Evolutionary conservation across 805 yeast genomes (phyloP).

Genomic region (Metschnikowia lochheadii): DNA sequence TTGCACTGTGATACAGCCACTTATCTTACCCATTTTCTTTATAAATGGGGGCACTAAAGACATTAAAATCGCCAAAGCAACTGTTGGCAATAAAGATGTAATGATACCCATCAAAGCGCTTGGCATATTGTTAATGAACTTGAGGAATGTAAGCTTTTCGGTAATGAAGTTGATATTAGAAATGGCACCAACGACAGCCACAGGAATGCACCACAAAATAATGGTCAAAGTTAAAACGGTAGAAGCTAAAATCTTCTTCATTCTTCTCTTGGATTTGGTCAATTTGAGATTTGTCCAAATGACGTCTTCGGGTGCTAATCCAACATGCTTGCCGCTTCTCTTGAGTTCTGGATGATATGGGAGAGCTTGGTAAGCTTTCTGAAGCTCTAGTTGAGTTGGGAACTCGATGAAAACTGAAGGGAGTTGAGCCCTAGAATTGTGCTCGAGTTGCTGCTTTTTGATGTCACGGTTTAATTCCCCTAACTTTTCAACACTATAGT

Average conservation of each 20-base stretch:
- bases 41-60: constrained; percentile 81
- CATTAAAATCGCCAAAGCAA: constrained; percentile 79
- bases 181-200: constrained; percentile 93
- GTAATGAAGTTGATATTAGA: constrained; percentile 81
- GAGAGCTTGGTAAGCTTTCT: constrained; percentile 81
- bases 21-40: constrained; percentile 65
- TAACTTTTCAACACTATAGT: constrained; percentile 62
- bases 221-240: constrained; percentile 63
- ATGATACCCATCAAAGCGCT: constrained; percentile 67
- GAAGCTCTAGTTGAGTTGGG: constrained; percentile 80
- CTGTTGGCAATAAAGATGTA: constrained; percentile 83
- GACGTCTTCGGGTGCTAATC: constrained; percentile 75
- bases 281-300: constrained; percentile 75
- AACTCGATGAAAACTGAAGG: constrained; percentile 81
- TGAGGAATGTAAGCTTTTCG: constrained; percentile 65
- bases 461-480: constrained; percentile 69
- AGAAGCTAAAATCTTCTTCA: constrained; percentile 56
- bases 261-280: constrained; percentile 51
- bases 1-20: constrained; percentile 71
- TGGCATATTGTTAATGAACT: constrained; percentile 76
- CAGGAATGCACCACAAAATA: constrained; percentile 94
- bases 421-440: constrained; percentile 47
- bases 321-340: constrained; percentile 49
- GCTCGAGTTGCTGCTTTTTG: constrained; percentile 49
- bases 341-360: constrained; percentile 50